phyloP scores from a whole-genome alignment of 768 basidiomycete species.

The Suillus sp. region DNA sequence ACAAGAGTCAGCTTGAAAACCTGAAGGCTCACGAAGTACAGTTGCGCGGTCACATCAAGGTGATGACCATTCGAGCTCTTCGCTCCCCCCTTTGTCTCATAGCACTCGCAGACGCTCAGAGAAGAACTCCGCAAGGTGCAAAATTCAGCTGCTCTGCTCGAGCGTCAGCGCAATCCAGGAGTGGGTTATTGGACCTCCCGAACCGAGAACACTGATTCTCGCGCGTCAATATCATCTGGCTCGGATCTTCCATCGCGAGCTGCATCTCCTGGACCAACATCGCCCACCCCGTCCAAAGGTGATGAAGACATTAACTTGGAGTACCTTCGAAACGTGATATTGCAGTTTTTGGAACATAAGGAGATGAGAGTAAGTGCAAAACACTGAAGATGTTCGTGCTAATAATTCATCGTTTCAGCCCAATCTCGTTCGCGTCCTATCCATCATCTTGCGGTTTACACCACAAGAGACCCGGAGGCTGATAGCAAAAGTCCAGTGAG shows the following conservation, averaged over 20 bases:
- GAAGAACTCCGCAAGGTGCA: constrained; percentile 97
- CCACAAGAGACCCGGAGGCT: constrained; percentile 91
- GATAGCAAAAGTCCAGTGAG: constrained; percentile 74
- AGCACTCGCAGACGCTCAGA: constrained; percentile 67
- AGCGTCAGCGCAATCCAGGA: constrained; percentile 90
- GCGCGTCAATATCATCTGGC: constrained; percentile 45
- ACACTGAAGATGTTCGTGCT: not conserved
- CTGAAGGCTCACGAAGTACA: constrained; percentile 67
- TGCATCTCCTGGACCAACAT: constrained; percentile 37
- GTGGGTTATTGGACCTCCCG: constrained; percentile 87
- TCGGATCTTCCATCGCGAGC: constrained; percentile 43
- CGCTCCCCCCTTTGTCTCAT: constrained; percentile 12
- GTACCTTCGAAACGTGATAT: constrained; percentile 92
- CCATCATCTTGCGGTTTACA: constrained; percentile 91
- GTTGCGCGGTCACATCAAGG: constrained; percentile 78
- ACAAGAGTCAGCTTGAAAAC: constrained; percentile 77
- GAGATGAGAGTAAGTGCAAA: constrained; percentile 85
- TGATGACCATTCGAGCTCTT: constrained; percentile 28
- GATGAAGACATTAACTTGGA: constrained; percentile 96
- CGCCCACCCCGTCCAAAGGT: constrained; percentile 36
- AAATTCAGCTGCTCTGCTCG: constrained; percentile 85
- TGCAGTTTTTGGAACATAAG: constrained; percentile 97
- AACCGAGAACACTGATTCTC: constrained; percentile 34
- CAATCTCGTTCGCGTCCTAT: constrained; percentile 87
- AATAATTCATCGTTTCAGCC: constrained; percentile 49